These are phyloP conservation scores for Rhizoclosmatium globosum DNA, from an alignment of 192 early-diverging fungal species.

Conservation along the genomic window DNA sequence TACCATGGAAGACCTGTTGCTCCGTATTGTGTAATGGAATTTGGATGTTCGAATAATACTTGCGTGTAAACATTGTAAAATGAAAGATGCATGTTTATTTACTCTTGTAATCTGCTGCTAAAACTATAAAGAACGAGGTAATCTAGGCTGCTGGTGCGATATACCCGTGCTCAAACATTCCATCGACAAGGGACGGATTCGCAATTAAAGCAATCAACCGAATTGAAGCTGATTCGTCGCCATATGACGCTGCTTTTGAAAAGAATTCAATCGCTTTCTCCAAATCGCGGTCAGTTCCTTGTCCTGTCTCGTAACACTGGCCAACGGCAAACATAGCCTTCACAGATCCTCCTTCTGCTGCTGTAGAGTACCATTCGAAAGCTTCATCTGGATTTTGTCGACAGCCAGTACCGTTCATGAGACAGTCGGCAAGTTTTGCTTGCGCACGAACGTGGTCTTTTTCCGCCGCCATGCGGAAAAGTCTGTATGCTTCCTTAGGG, in stretches of 20 bases:
- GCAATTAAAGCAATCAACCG: constrained; percentile 47
- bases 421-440: constrained; percentile 44
- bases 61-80: no score
- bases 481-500: constrained; percentile 64
- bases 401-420: constrained; percentile 49
- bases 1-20: no score
- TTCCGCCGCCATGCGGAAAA: constrained; percentile 73
- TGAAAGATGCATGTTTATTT: no score
- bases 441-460: constrained; percentile 64
- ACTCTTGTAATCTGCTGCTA: no score
- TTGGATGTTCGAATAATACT: no score
- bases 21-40: no score
- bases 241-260: constrained; percentile 53
- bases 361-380: constrained; percentile 64
- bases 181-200: constrained; percentile 38
- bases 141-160: constrained; percentile 40
- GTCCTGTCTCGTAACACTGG: constrained; percentile 47
- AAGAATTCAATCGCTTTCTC: constrained; percentile 52
- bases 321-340: constrained; percentile 51
- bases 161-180: constrained; percentile 40
- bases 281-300: constrained; percentile 45
- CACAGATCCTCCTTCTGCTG: constrained; percentile 48
- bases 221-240: constrained; percentile 53
- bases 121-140: not conserved
- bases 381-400: constrained; percentile 42